These are phyloP conservation scores for Tricholoma sp. DNA, from an alignment of 768 basidiomycete genomes.

Conservation along the genomic window DNA sequence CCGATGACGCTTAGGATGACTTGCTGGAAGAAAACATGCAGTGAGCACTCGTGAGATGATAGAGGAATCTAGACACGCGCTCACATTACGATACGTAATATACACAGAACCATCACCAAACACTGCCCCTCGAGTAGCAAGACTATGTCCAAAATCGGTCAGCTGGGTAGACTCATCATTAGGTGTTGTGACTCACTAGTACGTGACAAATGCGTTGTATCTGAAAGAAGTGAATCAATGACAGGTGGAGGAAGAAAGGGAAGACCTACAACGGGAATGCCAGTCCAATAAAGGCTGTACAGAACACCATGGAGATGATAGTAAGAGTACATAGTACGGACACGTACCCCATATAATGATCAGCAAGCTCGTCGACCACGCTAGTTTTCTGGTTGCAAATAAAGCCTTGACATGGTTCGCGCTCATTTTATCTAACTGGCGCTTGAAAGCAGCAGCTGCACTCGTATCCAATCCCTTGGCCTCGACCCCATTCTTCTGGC, in stretches of 20 bases:
- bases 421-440: constrained; percentile 30
- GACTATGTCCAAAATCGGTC: constrained; percentile 28
- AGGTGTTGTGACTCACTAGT: constrained; percentile 33
- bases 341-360: constrained; percentile 47
- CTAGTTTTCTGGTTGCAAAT: constrained; percentile 60
- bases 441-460: constrained; percentile 24
- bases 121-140: constrained; percentile 58
- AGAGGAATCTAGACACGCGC: constrained; percentile 6
- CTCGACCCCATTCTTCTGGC: constrained; percentile 1
- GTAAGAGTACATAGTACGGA: neutral
- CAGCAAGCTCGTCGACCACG: constrained; percentile 59
- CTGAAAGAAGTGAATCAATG: constrained; percentile 1
- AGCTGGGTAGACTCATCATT: neutral
- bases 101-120: constrained; percentile 68
- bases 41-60: neutral
- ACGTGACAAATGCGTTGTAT: constrained; percentile 53
- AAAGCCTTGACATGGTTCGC: constrained; percentile 48
- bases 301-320: neutral
- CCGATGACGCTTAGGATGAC: constrained; percentile 65
- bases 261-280: constrained; percentile 67
- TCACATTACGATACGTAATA: constrained; percentile 70
- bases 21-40: constrained; percentile 37
- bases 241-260: constrained; percentile 21
- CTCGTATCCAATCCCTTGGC: constrained; percentile 6
- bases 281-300: constrained; percentile 53